Evolutionary conservation across 2,329 filamentous ascomycete species (phyloP).

Genomic region (Biscogniauxia sp.): DNA sequence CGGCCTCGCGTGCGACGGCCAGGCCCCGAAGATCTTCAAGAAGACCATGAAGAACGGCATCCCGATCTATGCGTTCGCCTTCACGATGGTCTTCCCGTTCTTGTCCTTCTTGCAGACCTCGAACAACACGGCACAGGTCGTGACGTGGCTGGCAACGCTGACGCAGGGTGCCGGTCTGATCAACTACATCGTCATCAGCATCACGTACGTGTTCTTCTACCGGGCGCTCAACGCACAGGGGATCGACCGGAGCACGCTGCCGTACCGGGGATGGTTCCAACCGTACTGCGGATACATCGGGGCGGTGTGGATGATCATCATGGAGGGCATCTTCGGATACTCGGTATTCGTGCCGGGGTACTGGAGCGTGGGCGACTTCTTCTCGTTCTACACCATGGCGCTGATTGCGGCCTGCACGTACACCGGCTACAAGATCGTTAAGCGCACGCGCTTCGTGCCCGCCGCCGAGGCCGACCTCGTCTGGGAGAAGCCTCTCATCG

Average conservation of each 20-base stretch:
- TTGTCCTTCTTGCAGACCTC: constrained; percentile 50
- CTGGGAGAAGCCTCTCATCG: constrained; percentile 59
- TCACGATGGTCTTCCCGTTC: constrained; percentile 60
- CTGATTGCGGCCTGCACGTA: constrained; percentile 48
- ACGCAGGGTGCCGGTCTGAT: constrained; percentile 45
- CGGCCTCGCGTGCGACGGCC: constrained; percentile 55
- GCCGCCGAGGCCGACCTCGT: constrained; percentile 57
- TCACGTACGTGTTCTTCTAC: constrained; percentile 60
- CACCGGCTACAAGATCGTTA: constrained; percentile 63
- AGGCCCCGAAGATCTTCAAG: constrained; percentile 50
- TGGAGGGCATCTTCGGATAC: constrained; percentile 56
- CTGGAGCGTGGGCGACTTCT: constrained; percentile 37
- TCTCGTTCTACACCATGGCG: constrained; percentile 51
- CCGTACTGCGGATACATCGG: constrained; percentile 54
- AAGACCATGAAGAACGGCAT: constrained; percentile 57
- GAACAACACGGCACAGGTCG: constrained; percentile 28
- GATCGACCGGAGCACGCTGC: constrained; percentile 50
- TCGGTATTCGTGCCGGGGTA: constrained; percentile 40
- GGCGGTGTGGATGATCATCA: constrained; percentile 39
- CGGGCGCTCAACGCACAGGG: constrained; percentile 50
- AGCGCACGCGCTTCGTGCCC: constrained; percentile 53
- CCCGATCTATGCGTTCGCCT: constrained; percentile 59
- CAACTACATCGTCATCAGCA: constrained; percentile 59
- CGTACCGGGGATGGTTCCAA: constrained; percentile 59
- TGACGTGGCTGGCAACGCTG: constrained; percentile 39